A percentile compares a stretch with the other conserved stretches of the same genome.
Conservation (phyloP, 805 yeast genomes). For the Candida dendrica region DNA sequence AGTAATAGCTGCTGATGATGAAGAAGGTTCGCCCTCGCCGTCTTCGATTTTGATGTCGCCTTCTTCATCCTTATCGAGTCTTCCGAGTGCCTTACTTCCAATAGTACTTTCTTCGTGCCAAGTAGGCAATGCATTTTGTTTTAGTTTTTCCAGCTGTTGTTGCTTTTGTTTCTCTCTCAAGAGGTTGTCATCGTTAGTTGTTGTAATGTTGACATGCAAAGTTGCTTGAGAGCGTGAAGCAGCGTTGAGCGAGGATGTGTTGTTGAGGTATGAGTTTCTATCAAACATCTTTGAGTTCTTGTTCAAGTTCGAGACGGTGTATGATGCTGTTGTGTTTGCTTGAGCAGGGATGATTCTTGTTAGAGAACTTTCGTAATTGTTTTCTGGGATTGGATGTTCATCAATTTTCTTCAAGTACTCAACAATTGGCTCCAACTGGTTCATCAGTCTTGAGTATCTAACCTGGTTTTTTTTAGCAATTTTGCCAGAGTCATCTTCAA, state of each 20-base stretch:
- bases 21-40: not conserved
- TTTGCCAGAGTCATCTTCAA: slow-evolving; percentile 84
- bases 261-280: slow-evolving; percentile 28
- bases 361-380: slow-evolving; percentile 80
- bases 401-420: slow-evolving; percentile 76
- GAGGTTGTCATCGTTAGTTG: slow-evolving; percentile 76
- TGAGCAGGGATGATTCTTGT: slow-evolving; percentile 82
- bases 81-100: slow-evolving; percentile 56
- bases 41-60: slow-evolving; percentile 16
- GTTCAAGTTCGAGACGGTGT: slow-evolving; percentile 47
- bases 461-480: slow-evolving; percentile 78
- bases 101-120: slow-evolving; percentile 95
- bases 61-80: slow-evolving; percentile 44
- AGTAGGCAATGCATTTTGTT: slow-evolving; percentile 91
- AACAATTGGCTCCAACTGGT: slow-evolving; percentile 83
- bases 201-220: slow-evolving; percentile 77
- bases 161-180: slow-evolving; percentile 58
- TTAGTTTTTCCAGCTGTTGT: slow-evolving; percentile 64
- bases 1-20: slow-evolving; percentile 1
- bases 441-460: slow-evolving; percentile 76
- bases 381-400: slow-evolving; percentile 74
- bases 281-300: slow-evolving; percentile 37
- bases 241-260: slow-evolving; percentile 38
- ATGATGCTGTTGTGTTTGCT: slow-evolving; percentile 60
- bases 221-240: slow-evolving; percentile 73